phyloP scores from a whole-genome alignment of 108 stramenopile species.

The Cylindrotheca closterium region DNA sequence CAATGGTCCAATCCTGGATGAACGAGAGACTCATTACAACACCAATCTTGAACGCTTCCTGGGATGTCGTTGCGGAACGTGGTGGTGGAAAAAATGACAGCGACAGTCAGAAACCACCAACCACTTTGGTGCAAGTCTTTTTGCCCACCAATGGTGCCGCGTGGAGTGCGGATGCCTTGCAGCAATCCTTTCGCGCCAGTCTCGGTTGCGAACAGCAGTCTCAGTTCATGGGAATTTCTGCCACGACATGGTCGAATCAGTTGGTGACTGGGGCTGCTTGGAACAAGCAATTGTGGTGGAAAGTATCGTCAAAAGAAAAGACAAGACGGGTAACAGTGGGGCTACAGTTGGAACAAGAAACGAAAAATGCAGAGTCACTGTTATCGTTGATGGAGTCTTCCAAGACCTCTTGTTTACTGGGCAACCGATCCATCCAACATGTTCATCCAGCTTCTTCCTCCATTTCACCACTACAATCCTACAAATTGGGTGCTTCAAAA shows the following conservation, averaged over 20 bases:
- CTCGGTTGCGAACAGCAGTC: not conserved
- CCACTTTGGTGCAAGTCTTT: slow-evolving; percentile 7
- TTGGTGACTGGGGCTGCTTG: slow-evolving; percentile 11
- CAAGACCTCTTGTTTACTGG: not conserved
- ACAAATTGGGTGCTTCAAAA: not conserved
- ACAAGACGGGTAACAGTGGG: not conserved
- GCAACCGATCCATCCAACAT: not conserved
- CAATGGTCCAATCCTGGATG: not conserved
- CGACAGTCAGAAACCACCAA: not conserved
- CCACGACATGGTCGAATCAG: slow-evolving; percentile 29
- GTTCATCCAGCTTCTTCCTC: not conserved
- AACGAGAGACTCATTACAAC: not conserved
- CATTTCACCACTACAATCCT: not conserved
- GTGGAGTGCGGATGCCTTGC: slow-evolving; percentile 34
- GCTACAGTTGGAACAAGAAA: not conserved
- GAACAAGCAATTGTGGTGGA: slow-evolving; percentile 16
- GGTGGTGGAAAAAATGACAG: too few species aligned
- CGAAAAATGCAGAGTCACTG: not conserved
- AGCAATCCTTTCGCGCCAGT: slow-evolving; percentile 18
- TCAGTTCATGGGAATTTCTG: slow-evolving; percentile 19
- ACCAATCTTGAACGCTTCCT: not conserved
- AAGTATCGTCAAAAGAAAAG: not conserved
- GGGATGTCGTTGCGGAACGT: not conserved
- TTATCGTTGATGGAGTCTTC: not conserved
- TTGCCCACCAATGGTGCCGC: slow-evolving; percentile 28